phyloP scores from a whole-genome alignment of 129 eudicot genomes.

The Lactuca saligna region DNA sequence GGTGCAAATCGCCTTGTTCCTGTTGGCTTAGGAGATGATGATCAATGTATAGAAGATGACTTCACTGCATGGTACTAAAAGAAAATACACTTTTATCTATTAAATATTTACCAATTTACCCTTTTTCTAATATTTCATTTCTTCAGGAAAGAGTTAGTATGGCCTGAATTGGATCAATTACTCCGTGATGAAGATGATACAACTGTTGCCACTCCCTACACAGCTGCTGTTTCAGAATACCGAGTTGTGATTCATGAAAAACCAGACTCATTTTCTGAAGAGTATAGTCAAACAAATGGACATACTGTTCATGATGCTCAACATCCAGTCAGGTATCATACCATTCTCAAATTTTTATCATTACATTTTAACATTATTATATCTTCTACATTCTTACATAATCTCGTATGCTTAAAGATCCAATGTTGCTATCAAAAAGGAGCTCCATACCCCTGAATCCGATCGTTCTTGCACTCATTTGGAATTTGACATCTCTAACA shows the following conservation, averaged over 20 bases:
- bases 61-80: slow-evolving; percentile 80
- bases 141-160: slow-evolving; percentile 77
- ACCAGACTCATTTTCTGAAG: slow-evolving; percentile 32
- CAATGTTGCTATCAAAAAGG: slow-evolving; percentile 85
- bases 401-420: slow-evolving; percentile 37
- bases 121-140: slow-evolving; percentile 14
- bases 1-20: slow-evolving; percentile 88
- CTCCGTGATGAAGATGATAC: slow-evolving; percentile 80
- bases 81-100: background rate
- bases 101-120: background rate
- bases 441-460: slow-evolving; percentile 85
- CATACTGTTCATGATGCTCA: slow-evolving; percentile 84
- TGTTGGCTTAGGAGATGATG: slow-evolving; percentile 98
- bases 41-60: slow-evolving; percentile 98
- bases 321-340: slow-evolving; percentile 85
- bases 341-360: background rate
- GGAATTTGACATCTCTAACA: slow-evolving; percentile 85
- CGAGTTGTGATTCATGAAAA: slow-evolving; percentile 76
- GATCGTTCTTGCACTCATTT: slow-evolving; percentile 98
- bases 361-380: background rate
- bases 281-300: slow-evolving; percentile 58
- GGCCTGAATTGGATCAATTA: slow-evolving; percentile 95
- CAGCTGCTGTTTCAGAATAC: slow-evolving; percentile 91
- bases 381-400: slow-evolving; percentile 24
- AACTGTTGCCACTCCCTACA: slow-evolving; percentile 77